Base-by-base conservation (phyloP, 2,329 filamentous ascomycete genomes). In the Fusarium aywerte region DNA sequence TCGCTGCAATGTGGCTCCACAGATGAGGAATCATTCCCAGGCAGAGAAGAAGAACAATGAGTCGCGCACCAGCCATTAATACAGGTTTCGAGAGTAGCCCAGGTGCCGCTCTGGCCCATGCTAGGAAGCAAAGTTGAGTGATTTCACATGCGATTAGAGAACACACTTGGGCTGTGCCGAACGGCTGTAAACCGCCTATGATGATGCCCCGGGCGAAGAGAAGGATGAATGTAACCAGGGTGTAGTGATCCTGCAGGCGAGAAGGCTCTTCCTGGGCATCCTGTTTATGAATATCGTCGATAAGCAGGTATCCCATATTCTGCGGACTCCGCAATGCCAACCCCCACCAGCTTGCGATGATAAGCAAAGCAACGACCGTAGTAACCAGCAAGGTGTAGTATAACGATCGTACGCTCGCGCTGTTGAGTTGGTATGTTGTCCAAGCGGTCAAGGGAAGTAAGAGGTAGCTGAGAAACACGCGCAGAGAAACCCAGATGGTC, bases 401-500 rank as follows among this genome's bases (percentile, higher is more conserved):
- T 0, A 63, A 9, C 0, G 76, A 75, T 2, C 72, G 32, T 0
- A 45, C 13, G 1, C 23, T 21, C 2, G 62, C 67, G 23, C 61
- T 52, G n/a, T 63, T 65, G 44, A 94, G 80, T 74, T 93, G 91
- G 73, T 92, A 94, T 67, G 91, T 85, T 8, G 90, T 92, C 47
- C 93, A 77, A 0, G 91, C 84, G 11, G 92, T 84, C 42, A 93
- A 83, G 0, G 92, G 92, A 8, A 93, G 79, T 42, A 93, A 81
- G 70, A 94, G 90, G 77, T 89, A 94, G 76, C 91, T 93, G 80
- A 91, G 90, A 8, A 91, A 84, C 58, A 93, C 84, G 25, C 91
- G 86, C 62, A 93, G 80, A 38, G 87, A 76, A 64, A 86, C 87
- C 70, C 87, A 71, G 3, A 62, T 32, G 0, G 68, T 69, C 10